Evolutionary conservation across 345 rosid genomes (phyloP).

Genomic region (Hypericum androsaemum): DNA sequence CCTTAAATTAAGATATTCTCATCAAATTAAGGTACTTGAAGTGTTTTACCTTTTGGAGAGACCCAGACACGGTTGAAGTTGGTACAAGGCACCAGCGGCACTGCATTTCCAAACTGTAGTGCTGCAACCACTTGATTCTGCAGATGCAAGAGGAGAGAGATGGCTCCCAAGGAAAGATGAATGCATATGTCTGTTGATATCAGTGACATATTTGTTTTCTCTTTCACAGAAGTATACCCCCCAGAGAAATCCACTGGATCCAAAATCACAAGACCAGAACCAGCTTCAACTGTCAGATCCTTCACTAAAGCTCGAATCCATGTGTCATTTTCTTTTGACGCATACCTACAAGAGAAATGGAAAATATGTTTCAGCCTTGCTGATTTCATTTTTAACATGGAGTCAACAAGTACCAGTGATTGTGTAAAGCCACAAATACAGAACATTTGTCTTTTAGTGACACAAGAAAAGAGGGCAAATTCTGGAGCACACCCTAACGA

Average conservation of each 20-base stretch:
- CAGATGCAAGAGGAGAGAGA: slow-evolving; percentile 78
- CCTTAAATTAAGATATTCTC: neutral
- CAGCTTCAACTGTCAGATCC: slow-evolving; percentile 82
- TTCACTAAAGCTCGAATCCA: slow-evolving; percentile 86
- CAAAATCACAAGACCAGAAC: slow-evolving; percentile 89
- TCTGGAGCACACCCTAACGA: too few relatives aligned
- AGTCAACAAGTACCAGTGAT: too few relatives aligned
- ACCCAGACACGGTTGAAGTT: slow-evolving; percentile 82
- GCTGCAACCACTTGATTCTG: slow-evolving; percentile 74
- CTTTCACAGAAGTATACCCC: slow-evolving; percentile 84
- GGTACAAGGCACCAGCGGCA: slow-evolving; percentile 77
- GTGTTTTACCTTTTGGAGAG: slow-evolving; percentile 63
- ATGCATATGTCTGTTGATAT: slow-evolving; percentile 73
- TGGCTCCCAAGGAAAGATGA: slow-evolving; percentile 77
- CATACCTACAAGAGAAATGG: slow-evolving; percentile 44
- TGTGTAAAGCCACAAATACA: too few relatives aligned
- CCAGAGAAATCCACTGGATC: slow-evolving; percentile 87
- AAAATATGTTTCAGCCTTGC: too few relatives aligned
- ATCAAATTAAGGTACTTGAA: slow-evolving; percentile 12
- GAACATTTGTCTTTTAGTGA: too few relatives aligned
- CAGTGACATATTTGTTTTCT: slow-evolving; percentile 80
- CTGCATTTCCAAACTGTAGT: slow-evolving; percentile 77
- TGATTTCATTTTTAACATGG: too few relatives aligned
- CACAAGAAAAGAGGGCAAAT: too few relatives aligned
- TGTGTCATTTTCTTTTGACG: slow-evolving; percentile 85